A percentile compares a stretch with the other conserved stretches of the same genome.
These are phyloP conservation scores for Penstemon davidsonii DNA, from an alignment of 257 asterid genomes.

Conservation along the genomic window DNA sequence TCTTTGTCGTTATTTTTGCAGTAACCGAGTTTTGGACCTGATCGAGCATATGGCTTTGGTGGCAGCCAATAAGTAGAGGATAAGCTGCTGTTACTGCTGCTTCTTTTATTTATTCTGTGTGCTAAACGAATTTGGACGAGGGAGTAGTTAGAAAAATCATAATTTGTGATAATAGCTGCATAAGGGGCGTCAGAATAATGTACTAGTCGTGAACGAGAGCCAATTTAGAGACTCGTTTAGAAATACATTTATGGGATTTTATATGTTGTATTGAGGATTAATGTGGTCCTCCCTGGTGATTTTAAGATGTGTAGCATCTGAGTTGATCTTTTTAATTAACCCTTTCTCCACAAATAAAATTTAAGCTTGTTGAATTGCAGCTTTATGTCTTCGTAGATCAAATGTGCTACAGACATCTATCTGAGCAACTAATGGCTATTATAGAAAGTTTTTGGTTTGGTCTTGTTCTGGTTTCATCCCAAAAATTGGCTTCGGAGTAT, in stretches of 20 bases:
- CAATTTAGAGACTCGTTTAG: slow-evolving; percentile 10
- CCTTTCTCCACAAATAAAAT: too few species aligned
- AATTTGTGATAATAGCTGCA: not conserved
- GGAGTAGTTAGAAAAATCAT: not conserved
- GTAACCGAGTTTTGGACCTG: slow-evolving; percentile 70
- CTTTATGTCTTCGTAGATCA: too few species aligned
- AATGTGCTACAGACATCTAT: too few species aligned
- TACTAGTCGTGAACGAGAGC: not conserved
- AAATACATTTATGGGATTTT: not conserved
- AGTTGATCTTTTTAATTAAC: not conserved
- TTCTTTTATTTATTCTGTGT: not conserved
- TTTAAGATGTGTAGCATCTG: not conserved
- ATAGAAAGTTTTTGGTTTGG: too few species aligned
- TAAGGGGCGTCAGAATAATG: slow-evolving; percentile 14
- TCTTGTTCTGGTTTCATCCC: too few species aligned
- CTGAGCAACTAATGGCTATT: too few species aligned
- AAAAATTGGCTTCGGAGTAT: too few species aligned
- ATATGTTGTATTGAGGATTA: not conserved
- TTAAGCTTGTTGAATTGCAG: too few species aligned
- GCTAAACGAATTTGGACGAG: not conserved
- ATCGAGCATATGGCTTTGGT: slow-evolving; percentile 77
- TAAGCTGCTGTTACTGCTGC: not conserved
- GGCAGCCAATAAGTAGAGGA: slow-evolving; percentile 44
- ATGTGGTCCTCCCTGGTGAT: not conserved
- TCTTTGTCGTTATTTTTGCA: slow-evolving; percentile 21